Base-by-base conservation (phyloP, 2,329 filamentous ascomycete species). In the Tolypocladium inflatum region DNA sequence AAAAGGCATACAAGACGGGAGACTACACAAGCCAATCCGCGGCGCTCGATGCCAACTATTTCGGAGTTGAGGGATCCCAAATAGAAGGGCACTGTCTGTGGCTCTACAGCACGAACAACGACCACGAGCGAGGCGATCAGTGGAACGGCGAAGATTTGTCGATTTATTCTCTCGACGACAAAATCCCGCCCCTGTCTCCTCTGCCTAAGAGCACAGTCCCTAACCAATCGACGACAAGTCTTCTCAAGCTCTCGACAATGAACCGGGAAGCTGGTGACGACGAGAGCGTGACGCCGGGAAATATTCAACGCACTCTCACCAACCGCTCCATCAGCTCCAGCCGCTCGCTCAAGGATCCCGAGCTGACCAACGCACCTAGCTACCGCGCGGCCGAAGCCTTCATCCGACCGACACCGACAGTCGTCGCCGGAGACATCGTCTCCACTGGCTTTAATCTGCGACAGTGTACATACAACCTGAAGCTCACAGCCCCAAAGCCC, bases 81-180 rank as follows among this genome's bases (percentile, higher is more conserved):
- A 84, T 91, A 58, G 92, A 92, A 63, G 94, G 93, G 0, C 94
- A 93, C 67, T 90, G 91, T 0, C 72, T 97, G 52, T 99, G 94
- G 94, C 78, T 91, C 2, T 99, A 99, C 71, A 85, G 84, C 61
- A 82, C 84, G 23, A 81, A 82, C 80, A 99, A 97, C 69, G 87
- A 88, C 61, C 94, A 99, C 69, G 79, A 87, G 67, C 87, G 90
- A 74, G 94, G 94, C 57, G 94, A 99, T 67, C 85, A 91, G 63
- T 99, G 94, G 94, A 99, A 99, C 64, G 94, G 94, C 53, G 94
- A 99, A 72, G 94, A 99, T 70, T 75, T 99, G 39, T 97, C 92
- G 6, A 94, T 99, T 57, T 88, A 86, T 69, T 97, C 91, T 0
- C 65, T 84, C 6, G 92, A 99, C 68, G 95, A 99, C 71, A 86